Conservation (phyloP, 1,139 yeast species). For the Geotrichum klebahnii region DNA sequence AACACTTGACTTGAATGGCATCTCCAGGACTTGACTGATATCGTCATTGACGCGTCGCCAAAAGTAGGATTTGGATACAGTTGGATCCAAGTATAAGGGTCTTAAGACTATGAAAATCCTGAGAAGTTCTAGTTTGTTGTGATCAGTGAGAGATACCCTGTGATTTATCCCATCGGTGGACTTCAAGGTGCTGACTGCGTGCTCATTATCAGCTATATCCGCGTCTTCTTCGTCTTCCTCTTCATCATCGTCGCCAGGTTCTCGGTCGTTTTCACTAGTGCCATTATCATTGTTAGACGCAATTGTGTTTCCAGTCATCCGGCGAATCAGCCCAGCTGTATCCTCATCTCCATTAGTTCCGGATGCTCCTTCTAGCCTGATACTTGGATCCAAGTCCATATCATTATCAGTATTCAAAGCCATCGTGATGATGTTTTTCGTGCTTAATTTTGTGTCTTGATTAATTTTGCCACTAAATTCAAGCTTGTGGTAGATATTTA, state of each 20-base stretch:
- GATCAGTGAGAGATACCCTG: conserved; percentile 16
- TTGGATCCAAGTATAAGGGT: conserved; percentile 16
- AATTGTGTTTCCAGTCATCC: background rate
- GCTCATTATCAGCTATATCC: background rate
- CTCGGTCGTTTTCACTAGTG: background rate
- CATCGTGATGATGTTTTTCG: background rate
- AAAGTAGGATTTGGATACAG: conserved; percentile 15
- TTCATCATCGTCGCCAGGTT: background rate
- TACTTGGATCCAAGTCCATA: background rate
- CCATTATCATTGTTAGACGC: background rate
- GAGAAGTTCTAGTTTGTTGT: conserved; percentile 13
- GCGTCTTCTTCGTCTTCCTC: background rate
- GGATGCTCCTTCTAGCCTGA: no score
- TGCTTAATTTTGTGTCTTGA: conserved; percentile 5
- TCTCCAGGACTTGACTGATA: conserved; percentile 8
- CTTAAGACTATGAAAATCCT: conserved; percentile 10
- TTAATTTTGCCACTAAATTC: conserved; percentile 5
- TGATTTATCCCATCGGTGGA: conserved; percentile 6
- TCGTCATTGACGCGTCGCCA: conserved; percentile 16
- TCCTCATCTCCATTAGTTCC: background rate
- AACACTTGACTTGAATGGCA: conserved; percentile 19
- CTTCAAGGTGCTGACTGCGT: background rate
- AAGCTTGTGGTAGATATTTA: background rate
- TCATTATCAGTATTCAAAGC: background rate
- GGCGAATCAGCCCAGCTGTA: background rate